phyloP scores from a whole-genome alignment of 148 eudicot genomes.

The Dianthus caryophyllus region DNA sequence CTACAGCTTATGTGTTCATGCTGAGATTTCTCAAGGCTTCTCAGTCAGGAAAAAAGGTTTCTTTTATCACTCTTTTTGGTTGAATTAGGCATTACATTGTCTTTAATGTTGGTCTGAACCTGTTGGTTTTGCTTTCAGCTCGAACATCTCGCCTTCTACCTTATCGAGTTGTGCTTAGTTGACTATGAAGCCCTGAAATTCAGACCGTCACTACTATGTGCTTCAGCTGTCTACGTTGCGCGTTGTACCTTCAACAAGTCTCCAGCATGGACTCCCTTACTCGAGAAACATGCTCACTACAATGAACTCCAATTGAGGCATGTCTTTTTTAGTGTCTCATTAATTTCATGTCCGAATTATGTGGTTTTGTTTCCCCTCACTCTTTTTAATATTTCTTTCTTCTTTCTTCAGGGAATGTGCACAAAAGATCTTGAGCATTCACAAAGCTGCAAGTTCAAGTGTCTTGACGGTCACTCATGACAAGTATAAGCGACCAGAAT shows the following conservation, averaged over 20 bases:
- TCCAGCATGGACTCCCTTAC: slow-evolving; percentile 73
- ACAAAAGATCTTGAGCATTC: slow-evolving; percentile 57
- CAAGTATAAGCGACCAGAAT: slow-evolving; percentile 46
- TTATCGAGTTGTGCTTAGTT: slow-evolving; percentile 77
- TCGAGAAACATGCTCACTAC: slow-evolving; percentile 53
- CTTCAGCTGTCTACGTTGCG: slow-evolving; percentile 82
- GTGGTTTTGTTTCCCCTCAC: neutral
- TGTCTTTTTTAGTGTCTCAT: neutral
- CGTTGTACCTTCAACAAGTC: slow-evolving; percentile 54
- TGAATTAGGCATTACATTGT: too few relatives aligned
- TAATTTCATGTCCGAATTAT: slow-evolving; percentile 1
- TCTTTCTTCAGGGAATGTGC: slow-evolving; percentile 63
- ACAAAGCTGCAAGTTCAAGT: slow-evolving; percentile 54
- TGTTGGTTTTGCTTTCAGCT: slow-evolving; percentile 35
- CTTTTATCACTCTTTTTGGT: neutral
- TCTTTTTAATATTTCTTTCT: neutral
- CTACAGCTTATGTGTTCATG: slow-evolving; percentile 92
- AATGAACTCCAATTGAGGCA: slow-evolving; percentile 64
- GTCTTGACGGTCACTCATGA: slow-evolving; percentile 56
- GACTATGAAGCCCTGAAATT: slow-evolving; percentile 69
- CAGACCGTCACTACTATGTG: slow-evolving; percentile 79
- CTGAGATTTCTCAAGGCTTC: slow-evolving; percentile 86
- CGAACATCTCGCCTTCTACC: slow-evolving; percentile 87
- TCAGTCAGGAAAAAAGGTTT: slow-evolving; percentile 62
- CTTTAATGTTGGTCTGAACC: neutral